Percentiles rank a stretch among this genome's conserved stretches.
phyloP scores from a whole-genome alignment of 2,329 filamentous ascomycete species.

The Didymella exigua region DNA sequence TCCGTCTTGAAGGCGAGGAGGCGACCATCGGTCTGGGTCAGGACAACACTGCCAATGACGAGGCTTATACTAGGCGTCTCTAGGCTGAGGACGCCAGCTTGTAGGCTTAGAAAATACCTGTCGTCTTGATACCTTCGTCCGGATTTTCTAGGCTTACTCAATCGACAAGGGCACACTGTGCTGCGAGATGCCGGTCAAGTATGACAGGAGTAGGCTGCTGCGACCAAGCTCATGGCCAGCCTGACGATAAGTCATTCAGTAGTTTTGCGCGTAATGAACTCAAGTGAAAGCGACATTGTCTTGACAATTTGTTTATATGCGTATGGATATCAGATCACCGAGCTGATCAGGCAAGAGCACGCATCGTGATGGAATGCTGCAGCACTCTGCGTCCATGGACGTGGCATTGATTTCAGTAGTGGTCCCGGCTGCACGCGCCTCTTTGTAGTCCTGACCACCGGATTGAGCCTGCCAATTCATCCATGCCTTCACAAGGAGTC shows the following conservation, averaged over 20 bases:
- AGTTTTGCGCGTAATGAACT: neutral
- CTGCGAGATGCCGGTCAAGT: neutral
- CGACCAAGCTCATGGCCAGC: neutral
- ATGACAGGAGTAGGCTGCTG: neutral
- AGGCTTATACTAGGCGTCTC: slow-evolving; percentile 25
- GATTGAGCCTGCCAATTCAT: too few species aligned
- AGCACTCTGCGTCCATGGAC: too few species aligned
- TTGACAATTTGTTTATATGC: too few species aligned
- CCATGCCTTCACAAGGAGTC: too few species aligned
- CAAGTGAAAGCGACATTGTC: neutral
- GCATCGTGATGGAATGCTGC: too few species aligned
- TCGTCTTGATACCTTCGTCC: neutral
- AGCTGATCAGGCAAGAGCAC: too few species aligned
- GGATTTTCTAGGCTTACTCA: neutral
- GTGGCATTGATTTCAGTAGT: too few species aligned
- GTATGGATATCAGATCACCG: too few species aligned
- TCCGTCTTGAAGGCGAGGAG: slow-evolving; percentile 32
- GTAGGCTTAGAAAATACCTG: slow-evolving; percentile 11
- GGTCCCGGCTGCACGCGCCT: too few species aligned
- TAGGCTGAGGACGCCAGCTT: slow-evolving; percentile 30
- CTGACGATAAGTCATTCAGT: neutral
- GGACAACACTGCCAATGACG: slow-evolving; percentile 21
- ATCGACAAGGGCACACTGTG: neutral
- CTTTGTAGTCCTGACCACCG: too few species aligned
- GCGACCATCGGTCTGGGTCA: slow-evolving; percentile 19